A percentile compares a stretch with the other conserved stretches of the same genome.
phyloP scores from a whole-genome alignment of 106 monocot species.

The Allium sativum region DNA sequence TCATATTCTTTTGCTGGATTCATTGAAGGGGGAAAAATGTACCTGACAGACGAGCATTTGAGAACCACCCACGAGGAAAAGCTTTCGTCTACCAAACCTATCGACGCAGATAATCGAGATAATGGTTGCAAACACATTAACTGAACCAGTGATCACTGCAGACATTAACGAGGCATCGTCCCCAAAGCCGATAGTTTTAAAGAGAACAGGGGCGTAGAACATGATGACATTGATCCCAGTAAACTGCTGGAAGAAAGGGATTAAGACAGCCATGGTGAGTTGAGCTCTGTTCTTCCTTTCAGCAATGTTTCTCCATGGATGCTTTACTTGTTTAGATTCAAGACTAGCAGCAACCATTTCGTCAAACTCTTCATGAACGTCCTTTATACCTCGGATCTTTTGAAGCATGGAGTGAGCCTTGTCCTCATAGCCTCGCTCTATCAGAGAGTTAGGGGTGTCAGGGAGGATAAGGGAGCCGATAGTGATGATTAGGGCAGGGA shows the following conservation, averaged over 20 bases:
- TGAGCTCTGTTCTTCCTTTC: constrained; percentile 35
- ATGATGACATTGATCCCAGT: constrained; percentile 67
- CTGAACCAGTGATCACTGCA: constrained; percentile 44
- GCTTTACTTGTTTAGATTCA: constrained; percentile 20
- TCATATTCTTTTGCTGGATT: background rate
- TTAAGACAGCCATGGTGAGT: constrained; percentile 38
- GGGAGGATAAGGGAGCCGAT: constrained; percentile 18
- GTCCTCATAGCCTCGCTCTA: constrained; percentile 14
- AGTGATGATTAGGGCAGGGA: constrained; percentile 21
- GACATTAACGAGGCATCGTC: constrained; percentile 44
- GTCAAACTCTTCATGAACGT: constrained; percentile 11
- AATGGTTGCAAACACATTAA: constrained; percentile 41
- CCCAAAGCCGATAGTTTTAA: constrained; percentile 54
- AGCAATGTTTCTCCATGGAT: constrained; percentile 48
- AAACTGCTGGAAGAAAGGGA: constrained; percentile 65
- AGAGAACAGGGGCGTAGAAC: constrained; percentile 62
- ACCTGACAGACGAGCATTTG: constrained; percentile 22
- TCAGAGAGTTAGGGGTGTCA: constrained; percentile 23
- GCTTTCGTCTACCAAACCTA: constrained; percentile 21
- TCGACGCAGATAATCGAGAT: constrained; percentile 35
- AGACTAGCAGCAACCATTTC: constrained; percentile 18
- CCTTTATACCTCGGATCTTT: constrained; percentile 14
- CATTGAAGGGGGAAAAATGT: background rate
- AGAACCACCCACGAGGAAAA: constrained; percentile 14
- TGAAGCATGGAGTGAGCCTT: constrained; percentile 15